Evolutionary conservation across 2,329 filamentous ascomycete genomes (phyloP), one percentile per base, ranked within the genome.

Genomic region (Colletotrichum horii): DNA sequence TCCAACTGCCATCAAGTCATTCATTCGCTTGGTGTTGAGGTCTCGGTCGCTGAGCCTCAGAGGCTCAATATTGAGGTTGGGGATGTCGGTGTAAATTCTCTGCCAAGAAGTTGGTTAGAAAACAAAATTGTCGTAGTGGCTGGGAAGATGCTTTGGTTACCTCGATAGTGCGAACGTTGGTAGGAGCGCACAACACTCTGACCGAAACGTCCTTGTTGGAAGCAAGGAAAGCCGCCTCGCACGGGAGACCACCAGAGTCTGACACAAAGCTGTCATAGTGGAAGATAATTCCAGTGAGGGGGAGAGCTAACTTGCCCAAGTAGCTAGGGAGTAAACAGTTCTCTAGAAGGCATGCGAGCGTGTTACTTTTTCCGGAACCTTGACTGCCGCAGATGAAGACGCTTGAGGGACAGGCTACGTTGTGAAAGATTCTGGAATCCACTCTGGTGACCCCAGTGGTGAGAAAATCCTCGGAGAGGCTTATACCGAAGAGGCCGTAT

Each of bases 351-450:
- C 88, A 91, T 1, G 89, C 89, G 1, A 93, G 83, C 0, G 90
- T 92, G 75, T 93, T 91, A 61, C 90, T 92, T 80, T 93, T 93
- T 0, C 92, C 92, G 0, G 89, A 91, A 2, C 92, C 91, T 75
- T 93, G 91, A 24, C 89, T 91, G 2, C 92, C 91, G 70, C 92
- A 93, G 36, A 93, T 90, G 81, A 93, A 93, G 6, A 87, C 85
- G 19, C 91, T 93, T 1, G 89, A 91, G 0, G 92, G 92, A 0
- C 84, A 82, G 0, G 86, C 78, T 4, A 89, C 83, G 67, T 90
- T 89, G 80, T 87, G 86, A 56, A 86, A 88, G 1, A 89, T 67
- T 0, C 87, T 80, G 4, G 60, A 8, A 4, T 55, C 24, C n/a
- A 12, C 9, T 22, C 32, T 8, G 11, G 34, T 8, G 28, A 26